These are phyloP conservation scores for Talaromyces adpressus DNA, from an alignment of 495 filamentous ascomycete species.

Conservation along the genomic window DNA sequence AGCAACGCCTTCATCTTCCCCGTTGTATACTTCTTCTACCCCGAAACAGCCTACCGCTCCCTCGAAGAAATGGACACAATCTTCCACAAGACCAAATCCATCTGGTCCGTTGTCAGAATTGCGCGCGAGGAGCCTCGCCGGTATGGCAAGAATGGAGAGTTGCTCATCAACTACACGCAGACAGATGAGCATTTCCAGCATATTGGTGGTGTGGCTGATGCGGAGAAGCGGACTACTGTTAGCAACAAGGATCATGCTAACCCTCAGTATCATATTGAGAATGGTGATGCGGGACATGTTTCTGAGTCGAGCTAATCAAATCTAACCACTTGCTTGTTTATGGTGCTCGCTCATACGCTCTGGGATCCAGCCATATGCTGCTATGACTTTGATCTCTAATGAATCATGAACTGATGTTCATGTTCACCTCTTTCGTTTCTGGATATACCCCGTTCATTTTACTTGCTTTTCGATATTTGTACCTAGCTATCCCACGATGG, in stretches of 20 bases:
- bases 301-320: constrained; percentile 4
- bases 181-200: constrained; percentile 38
- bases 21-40: constrained; percentile 68
- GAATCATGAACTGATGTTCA: neutral
- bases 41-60: constrained; percentile 65
- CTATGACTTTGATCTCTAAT: neutral
- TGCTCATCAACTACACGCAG: constrained; percentile 53
- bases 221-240: constrained; percentile 17
- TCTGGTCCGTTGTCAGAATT: constrained; percentile 52
- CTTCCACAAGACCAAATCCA: constrained; percentile 54
- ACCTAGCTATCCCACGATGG: neutral
- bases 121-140: constrained; percentile 56
- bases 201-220: constrained; percentile 17
- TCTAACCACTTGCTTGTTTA: neutral
- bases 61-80: constrained; percentile 73
- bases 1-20: constrained; percentile 66
- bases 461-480: neutral
- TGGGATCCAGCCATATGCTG: neutral
- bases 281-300: constrained; percentile 15
- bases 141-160: constrained; percentile 65
- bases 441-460: neutral
- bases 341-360: neutral
- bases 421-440: neutral
- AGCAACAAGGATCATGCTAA: constrained; percentile 9
- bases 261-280: constrained; percentile 17